A percentile compares a stretch with the other conserved stretches of the same genome.
Conservation (phyloP, 2,329 filamentous ascomycete species). For the Graphilbum sp. region DNA sequence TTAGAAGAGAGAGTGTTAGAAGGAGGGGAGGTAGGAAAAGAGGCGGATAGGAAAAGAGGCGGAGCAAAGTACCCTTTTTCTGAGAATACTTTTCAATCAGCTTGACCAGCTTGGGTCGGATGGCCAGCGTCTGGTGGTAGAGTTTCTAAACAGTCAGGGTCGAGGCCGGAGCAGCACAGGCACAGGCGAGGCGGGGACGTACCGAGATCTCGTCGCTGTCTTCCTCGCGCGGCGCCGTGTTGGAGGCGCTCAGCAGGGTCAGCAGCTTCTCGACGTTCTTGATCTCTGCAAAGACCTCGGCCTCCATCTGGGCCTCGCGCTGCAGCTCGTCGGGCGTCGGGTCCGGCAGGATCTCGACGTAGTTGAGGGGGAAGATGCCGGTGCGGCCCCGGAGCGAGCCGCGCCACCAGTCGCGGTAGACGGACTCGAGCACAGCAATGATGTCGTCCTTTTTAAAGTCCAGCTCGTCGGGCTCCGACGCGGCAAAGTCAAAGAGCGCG, state of each 20-base stretch:
- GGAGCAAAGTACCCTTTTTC: conserved; percentile 58
- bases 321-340: conserved; percentile 89
- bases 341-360: conserved; percentile 92
- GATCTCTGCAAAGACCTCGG: conserved; percentile 48
- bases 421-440: conserved; percentile 91
- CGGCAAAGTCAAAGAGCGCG: conserved; percentile 86
- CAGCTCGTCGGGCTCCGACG: conserved; percentile 84
- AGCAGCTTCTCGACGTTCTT: conserved; percentile 55
- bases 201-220: conserved; percentile 96
- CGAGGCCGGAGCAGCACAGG: neutral
- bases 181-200: conserved; percentile 14
- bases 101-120: conserved; percentile 92
- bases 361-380: conserved; percentile 96
- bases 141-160: conserved; percentile 33
- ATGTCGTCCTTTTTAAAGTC: conserved; percentile 95
- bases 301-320: conserved; percentile 89
- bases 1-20: neutral
- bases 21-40: neutral
- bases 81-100: conserved; percentile 98
- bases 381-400: conserved; percentile 87
- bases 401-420: conserved; percentile 99
- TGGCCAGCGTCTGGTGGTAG: conserved; percentile 88
- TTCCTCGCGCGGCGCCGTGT: conserved; percentile 61
- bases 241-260: conserved; percentile 77
- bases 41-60: neutral